A percentile compares a stretch with the other conserved stretches of the same genome.
phyloP scores from a whole-genome alignment of 495 filamentous ascomycete genomes.

The Penicillium coffeae region DNA sequence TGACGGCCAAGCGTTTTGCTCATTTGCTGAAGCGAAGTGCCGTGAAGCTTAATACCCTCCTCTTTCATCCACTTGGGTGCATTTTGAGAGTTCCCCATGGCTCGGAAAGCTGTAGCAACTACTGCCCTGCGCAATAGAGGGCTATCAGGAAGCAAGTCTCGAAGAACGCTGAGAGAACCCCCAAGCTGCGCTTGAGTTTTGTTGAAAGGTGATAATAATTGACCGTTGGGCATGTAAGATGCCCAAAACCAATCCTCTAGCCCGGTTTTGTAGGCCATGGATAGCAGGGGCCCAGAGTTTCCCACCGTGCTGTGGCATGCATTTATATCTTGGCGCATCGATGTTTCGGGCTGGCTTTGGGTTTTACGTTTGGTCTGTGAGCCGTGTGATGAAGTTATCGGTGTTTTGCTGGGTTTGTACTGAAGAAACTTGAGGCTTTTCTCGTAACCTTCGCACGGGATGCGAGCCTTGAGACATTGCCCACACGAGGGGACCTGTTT shows the following conservation, averaged over 20 bases:
- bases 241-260: constrained; percentile 1
- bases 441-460: constrained; percentile 6
- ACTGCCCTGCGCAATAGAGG: constrained; percentile 3
- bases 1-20: background rate
- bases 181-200: constrained; percentile 1
- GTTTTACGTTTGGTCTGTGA: no score
- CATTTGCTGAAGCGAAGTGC: constrained; percentile 1
- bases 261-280: background rate
- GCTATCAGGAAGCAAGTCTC: constrained; percentile 4
- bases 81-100: background rate
- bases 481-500: constrained; percentile 4
- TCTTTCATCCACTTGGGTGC: background rate
- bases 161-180: constrained; percentile 5
- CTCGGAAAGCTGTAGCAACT: constrained; percentile 3
- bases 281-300: no score
- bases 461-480: constrained; percentile 10
- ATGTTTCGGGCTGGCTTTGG: no score
- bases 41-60: constrained; percentile 4
- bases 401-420: no score
- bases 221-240: no score
- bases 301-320: no score
- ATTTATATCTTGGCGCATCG: no score
- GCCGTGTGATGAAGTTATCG: no score
- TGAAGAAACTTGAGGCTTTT: background rate
- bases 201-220: no score